Conservation (phyloP, 2,329 filamentous ascomycete genomes). For the Diaporthe eres region DNA sequence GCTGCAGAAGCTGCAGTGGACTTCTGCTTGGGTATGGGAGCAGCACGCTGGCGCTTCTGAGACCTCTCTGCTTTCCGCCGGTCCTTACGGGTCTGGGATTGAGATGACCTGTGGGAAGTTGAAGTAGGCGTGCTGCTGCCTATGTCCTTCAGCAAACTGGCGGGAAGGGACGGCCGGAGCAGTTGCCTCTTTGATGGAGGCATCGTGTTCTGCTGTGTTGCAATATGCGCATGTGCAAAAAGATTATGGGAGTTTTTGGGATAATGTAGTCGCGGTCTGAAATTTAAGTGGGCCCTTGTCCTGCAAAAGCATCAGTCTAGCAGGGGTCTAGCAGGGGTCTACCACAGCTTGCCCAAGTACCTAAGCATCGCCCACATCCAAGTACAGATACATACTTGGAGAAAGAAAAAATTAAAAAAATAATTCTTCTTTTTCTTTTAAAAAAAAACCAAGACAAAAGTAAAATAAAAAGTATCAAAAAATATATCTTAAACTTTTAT, state of each 20-base stretch:
- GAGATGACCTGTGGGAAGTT: slow-evolving; percentile 39
- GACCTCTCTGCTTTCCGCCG: slow-evolving; percentile 76
- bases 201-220: neutral
- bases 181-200: slow-evolving; percentile 45
- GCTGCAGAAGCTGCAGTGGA: neutral
- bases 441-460: too few relatives aligned
- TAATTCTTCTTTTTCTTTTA: too few relatives aligned
- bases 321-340: neutral
- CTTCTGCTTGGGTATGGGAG: slow-evolving; percentile 37
- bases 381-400: neutral
- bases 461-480: too few relatives aligned
- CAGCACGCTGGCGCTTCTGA: slow-evolving; percentile 62
- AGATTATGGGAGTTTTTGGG: neutral
- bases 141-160: slow-evolving; percentile 60
- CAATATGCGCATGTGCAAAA: neutral
- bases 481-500: too few relatives aligned
- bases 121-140: slow-evolving; percentile 45
- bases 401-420: too few relatives aligned
- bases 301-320: neutral
- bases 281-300: slow-evolving; percentile 20
- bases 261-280: slow-evolving; percentile 1
- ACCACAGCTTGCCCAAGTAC: neutral
- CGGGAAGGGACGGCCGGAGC: slow-evolving; percentile 56
- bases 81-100: slow-evolving; percentile 67
- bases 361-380: neutral